Percentiles rank a stretch among this genome's conserved stretches.
Evolutionary conservation across 208 protist species (phyloP).

Genomic region (Zelonia costaricensis): DNA sequence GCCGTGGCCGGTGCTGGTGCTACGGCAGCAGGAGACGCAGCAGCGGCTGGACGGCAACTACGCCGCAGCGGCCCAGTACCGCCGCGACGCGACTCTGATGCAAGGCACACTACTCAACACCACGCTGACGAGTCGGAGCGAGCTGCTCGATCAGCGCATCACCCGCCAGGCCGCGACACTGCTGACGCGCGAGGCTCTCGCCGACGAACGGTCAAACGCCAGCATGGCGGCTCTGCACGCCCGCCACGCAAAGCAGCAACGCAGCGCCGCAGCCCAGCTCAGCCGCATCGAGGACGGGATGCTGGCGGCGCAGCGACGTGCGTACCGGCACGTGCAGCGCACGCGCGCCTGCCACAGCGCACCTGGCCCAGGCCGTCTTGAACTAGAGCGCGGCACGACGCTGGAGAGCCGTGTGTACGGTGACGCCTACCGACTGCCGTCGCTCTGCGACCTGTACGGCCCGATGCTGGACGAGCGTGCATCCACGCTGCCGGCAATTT

Average conservation of each 20-base stretch:
- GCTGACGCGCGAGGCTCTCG: constrained; percentile 11
- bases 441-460: constrained; percentile 66
- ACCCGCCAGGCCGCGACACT: constrained; percentile 7
- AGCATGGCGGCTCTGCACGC: constrained; percentile 12
- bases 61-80: constrained; percentile 29
- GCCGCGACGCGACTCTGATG: constrained; percentile 16
- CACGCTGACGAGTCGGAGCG: neutral
- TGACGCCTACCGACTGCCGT: constrained; percentile 49
- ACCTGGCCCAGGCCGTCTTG: constrained; percentile 24
- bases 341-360: constrained; percentile 18
- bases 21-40: constrained; percentile 39
- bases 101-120: constrained; percentile 7
- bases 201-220: constrained; percentile 19
- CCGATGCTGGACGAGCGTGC: constrained; percentile 24
- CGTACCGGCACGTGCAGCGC: constrained; percentile 40
- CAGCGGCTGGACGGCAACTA: constrained; percentile 35
- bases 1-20: constrained; percentile 21
- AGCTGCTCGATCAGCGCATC: constrained; percentile 23
- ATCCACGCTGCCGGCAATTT: constrained; percentile 1
- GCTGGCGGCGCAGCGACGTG: constrained; percentile 43
- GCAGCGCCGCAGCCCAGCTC: constrained; percentile 27
- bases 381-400: constrained; percentile 44
- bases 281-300: constrained; percentile 59
- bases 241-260: constrained; percentile 7
- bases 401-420: constrained; percentile 51